Base-by-base conservation (phyloP, 768 basidiomycete genomes). In the Suillus subluteus region DNA sequence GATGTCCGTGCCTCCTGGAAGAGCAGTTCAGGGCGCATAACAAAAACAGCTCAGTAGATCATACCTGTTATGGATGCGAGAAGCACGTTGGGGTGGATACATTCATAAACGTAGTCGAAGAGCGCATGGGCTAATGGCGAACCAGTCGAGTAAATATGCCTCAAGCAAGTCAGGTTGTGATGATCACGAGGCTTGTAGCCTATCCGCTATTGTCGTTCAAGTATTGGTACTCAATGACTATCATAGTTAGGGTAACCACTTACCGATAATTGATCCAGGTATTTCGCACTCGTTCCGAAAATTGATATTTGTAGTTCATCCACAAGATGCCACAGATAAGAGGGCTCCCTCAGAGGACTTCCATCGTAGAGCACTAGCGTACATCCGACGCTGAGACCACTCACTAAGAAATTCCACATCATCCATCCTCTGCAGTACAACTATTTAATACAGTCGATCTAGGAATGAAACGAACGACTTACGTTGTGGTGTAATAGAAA, bases 401-500 rank as follows among this genome's bases (percentile, higher is more conserved):
- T 84, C 38, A 91, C 82, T 43, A 94, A 87, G 76, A 92, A 94
- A 73, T 94, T 94, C 88, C 90, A 94, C 92, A 94, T 94, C 92
- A 95, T 94, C 92, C 92, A 93, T 55, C 91, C 91, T 21, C 91
- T 92, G 70, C 9, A 70, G 70, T 67, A 66, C 50, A 38, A 65
- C 66, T 58, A 58, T 67, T 62, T 58, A 15, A 62, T 46, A 15
- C 41, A 63, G 41, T 62, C 12, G 37, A 44, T 40, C 18, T 50
- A n/a, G 18, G 56, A 26, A 41, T 44, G 18, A 54, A 18, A 61
- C 56, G 3, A 13, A 59, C 55, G 7, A 80, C 88, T 71, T 69
- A 91, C 90, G 90, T 91, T 58, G 91, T 92, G 0, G 91, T 92
- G 70, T 92, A 94, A 74, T 91, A 92, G 73, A 92, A 91, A 78